phyloP scores from a whole-genome alignment of 371 early-diverging fungal genomes.

The Rhizopus delemar region DNA sequence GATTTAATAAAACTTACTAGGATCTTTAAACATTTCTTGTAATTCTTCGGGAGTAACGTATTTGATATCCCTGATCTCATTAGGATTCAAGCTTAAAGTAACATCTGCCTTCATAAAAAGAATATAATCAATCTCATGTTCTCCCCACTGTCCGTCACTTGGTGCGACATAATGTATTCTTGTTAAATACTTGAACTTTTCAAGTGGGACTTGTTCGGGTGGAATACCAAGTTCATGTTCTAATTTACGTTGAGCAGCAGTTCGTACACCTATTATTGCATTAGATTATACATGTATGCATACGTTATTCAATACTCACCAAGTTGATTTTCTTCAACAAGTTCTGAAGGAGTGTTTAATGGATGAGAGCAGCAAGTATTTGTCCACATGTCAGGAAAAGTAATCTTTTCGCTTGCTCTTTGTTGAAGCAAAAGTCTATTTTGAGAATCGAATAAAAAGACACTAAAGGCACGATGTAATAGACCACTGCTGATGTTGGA shows the following conservation, averaged over 20 bases:
- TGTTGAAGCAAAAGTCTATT: conserved; percentile 89
- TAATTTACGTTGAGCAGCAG: conserved; percentile 79
- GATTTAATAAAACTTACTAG: conserved; percentile 37
- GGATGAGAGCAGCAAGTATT: conserved; percentile 99
- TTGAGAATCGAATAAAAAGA: conserved; percentile 87
- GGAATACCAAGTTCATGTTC: conserved; percentile 94
- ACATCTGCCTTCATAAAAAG: conserved; percentile 79
- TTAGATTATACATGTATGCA: not conserved
- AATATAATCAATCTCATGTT: conserved; percentile 96
- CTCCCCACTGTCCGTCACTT: conserved; percentile 94
- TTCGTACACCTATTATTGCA: conserved; percentile 45
- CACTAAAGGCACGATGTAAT: conserved; percentile 96
- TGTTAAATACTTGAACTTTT: conserved; percentile 84
- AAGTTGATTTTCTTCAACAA: conserved; percentile 77
- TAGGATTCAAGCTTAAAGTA: conserved; percentile 65
- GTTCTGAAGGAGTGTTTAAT: conserved; percentile 74
- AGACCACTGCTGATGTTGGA: conserved; percentile 82
- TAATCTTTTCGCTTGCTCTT: conserved; percentile 94
- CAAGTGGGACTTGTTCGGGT: conserved; percentile 76
- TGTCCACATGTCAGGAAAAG: conserved; percentile 94
- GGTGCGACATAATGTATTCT: conserved; percentile 93
- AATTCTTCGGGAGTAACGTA: conserved; percentile 86
- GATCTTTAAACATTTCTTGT: conserved; percentile 66
- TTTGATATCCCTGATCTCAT: conserved; percentile 78
- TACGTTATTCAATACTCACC: conserved; percentile 36